Percentiles rank a stretch among this genome's conserved stretches.
phyloP scores from a whole-genome alignment of 2,329 filamentous ascomycete genomes.

The Calonectria fujianensis region DNA sequence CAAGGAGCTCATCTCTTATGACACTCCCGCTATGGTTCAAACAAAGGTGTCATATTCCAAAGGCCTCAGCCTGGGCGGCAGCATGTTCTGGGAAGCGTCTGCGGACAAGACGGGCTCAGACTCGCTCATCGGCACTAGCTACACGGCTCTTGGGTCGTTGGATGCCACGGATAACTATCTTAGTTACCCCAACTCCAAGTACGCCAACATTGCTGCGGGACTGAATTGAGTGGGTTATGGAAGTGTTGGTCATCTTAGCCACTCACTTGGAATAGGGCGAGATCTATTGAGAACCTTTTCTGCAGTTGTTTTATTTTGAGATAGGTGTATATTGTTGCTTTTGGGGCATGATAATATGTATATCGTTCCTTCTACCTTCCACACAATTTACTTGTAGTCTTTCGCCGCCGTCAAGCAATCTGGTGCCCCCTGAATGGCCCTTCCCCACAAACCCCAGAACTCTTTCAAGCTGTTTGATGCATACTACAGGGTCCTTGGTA shows the following conservation, averaged over 20 bases:
- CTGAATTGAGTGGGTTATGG: background rate
- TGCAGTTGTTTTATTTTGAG: background rate
- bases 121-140: constrained; percentile 75
- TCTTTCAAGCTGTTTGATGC: too few species aligned
- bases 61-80: constrained; percentile 79
- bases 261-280: background rate
- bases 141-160: constrained; percentile 63
- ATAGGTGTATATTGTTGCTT: background rate
- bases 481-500: too few species aligned
- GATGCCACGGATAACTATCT: constrained; percentile 69
- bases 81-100: constrained; percentile 91
- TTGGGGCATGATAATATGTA: background rate
- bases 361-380: too few species aligned
- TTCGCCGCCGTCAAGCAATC: too few species aligned
- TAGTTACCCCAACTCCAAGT: constrained; percentile 70
- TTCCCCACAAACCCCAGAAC: too few species aligned
- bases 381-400: too few species aligned
- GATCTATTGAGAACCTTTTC: background rate
- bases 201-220: constrained; percentile 67
- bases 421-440: too few species aligned
- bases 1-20: constrained; percentile 82
- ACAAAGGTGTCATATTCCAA: constrained; percentile 80
- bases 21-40: constrained; percentile 75
- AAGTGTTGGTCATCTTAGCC: background rate
- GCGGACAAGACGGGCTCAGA: constrained; percentile 76